Evolutionary conservation across 169 alveolate genomes (phyloP), one percentile per base, ranked within the genome.

Genomic region (Eimeria tenella): DNA sequence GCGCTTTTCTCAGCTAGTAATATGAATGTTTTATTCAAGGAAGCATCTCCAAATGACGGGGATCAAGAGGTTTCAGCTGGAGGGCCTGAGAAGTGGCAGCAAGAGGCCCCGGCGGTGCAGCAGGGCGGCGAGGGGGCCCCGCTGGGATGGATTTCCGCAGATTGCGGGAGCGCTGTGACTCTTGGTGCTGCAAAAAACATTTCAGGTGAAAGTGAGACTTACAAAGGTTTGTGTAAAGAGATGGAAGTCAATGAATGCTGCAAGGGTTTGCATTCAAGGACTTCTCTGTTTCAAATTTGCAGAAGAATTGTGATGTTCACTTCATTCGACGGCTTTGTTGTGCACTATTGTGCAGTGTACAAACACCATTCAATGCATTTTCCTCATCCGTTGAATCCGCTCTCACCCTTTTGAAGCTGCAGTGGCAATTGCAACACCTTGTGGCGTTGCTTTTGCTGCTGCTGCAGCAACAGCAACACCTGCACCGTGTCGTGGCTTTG

Each of bases 1-100:
- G 93, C 93, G 9, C 82, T 86, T n/a, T 23, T 86, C 25, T 81
- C 83, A 15, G 11, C 93, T n/a, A 11, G 31, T 23, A 68, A n/a
- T n/a, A 15, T 68, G 11, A 17, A 2, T n/a, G 77, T 68, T 10
- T n/a, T 68, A 17, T 68, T n/a, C 31, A 7, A 15, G 1, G 77
- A n/a, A 23, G 55, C 49, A 10, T n/a, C 49, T n/a, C 31, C 13
- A 10, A 11, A 1, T 68, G 77, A n/a, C 3, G n/a, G 31, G 2
- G 42, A 31, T 31, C 42, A 31, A 10, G 77, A 68, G 77, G 49
- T n/a, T 13, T n/a, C 77, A 68, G 77, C 68, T 17, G 68, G 19
- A 58, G 68, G 68, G 0, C 68, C 68, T 11, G 4, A 10, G 68
- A 10, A 58, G 68, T 11, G 68, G 68, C 21, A 58, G 68, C 11